Base-by-base conservation (phyloP, 768 basidiomycete species). In the Candolleomyces eurysporus region DNA sequence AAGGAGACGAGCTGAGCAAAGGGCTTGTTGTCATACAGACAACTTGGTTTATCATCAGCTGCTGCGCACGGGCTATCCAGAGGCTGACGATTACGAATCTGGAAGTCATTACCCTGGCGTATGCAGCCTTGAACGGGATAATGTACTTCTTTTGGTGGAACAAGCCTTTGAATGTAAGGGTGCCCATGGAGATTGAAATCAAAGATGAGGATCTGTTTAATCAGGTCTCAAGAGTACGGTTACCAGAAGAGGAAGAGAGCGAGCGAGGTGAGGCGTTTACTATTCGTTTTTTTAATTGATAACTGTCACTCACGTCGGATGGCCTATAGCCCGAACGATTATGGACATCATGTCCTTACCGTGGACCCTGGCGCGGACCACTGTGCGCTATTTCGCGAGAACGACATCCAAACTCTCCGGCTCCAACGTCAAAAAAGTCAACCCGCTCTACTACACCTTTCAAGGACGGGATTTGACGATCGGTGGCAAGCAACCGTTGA, bases 81-180 rank as follows among this genome's bases (percentile, higher is more conserved):
- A 7, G 46, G 4, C n/a, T 31, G 21, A 2, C 39, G 14, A 16
- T 57, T 6, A 62, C 45, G 10, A 30, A 62, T 50, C 26, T 62
- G 26, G 64, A 64, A 43, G 50, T 65, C 6, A 54, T 52, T 8
- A 60, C 62, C 6, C 55, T 65, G 30, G 59, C 59, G 0, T 61
- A 56, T 30, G 58, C 58, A 7, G 46, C 53, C 14, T 42, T 60
- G 39, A 63, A 63, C 45, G 19, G 31, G 13, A 42, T 58, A n/a
- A 55, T 57, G 42, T 63, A 61, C 21, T 22, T 49, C 19, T 39
- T 65, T 26, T 63, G 62, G 64, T 63, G 64, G 64, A n/a, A 63
- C 16, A 65, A 65, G 45, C 64, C 64, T n/a, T 52, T 63, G 36
- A 48, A 52, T 30, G 52, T 58, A 8, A 39, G 26, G 2, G 51